Evolutionary conservation across 2,329 filamentous ascomycete genomes (phyloP).

Genomic region (Magnaporthiopsis rhizophila): DNA sequence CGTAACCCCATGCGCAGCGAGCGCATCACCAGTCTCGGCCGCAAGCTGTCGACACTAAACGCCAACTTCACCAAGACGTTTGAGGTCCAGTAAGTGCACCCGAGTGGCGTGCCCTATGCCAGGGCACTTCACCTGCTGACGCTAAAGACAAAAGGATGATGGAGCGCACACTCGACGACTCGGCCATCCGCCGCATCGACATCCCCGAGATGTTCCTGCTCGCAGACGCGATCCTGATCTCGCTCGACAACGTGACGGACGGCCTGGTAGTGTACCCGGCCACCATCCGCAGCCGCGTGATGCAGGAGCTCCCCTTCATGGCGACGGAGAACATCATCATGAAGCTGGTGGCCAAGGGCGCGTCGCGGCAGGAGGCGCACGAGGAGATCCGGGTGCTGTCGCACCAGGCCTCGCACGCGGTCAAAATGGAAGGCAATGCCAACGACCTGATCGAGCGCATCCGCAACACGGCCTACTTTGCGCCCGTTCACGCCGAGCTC

Average conservation of each 20-base stretch:
- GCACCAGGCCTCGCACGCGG: conserved; percentile 61
- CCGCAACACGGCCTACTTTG: conserved; percentile 64
- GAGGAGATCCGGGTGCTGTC: conserved; percentile 80
- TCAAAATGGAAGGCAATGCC: conserved; percentile 43
- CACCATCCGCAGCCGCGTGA: conserved; percentile 58
- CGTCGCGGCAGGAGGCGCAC: conserved; percentile 72
- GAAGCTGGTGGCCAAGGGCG: conserved; percentile 63
- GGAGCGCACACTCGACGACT: conserved; percentile 72
- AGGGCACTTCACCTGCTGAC: background rate
- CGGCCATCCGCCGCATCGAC: conserved; percentile 57
- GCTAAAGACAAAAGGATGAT: conserved; percentile 36
- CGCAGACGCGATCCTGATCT: conserved; percentile 59
- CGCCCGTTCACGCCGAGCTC: conserved; percentile 56
- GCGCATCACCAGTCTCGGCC: conserved; percentile 35
- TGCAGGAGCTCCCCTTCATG: conserved; percentile 82
- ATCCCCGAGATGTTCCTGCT: conserved; percentile 61
- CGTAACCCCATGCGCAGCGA: conserved; percentile 35
- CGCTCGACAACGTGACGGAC: conserved; percentile 56
- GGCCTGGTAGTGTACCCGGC: conserved; percentile 71
- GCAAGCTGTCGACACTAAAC: conserved; percentile 22
- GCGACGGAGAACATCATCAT: conserved; percentile 57
- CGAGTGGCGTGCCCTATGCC: background rate
- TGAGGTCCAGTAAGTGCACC: conserved; percentile 43
- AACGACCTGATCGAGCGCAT: conserved; percentile 83
- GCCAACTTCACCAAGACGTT: conserved; percentile 56